These are phyloP conservation scores for Sarocladiaceae sp. DNA, from an alignment of 2,329 filamentous ascomycete species.

Conservation along the genomic window DNA sequence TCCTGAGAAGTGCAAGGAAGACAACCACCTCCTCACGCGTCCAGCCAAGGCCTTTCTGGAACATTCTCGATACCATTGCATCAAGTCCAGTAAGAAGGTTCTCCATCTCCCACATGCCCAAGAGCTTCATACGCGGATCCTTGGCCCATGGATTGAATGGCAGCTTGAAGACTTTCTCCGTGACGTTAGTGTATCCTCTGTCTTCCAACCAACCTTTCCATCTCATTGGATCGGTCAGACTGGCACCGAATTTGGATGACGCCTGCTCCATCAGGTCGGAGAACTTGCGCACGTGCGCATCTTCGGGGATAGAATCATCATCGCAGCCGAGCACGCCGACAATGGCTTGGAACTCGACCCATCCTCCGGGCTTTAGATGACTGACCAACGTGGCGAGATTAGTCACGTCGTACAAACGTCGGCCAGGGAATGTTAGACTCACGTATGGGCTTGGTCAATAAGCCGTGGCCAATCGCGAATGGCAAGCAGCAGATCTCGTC, in stretches of 20 bases:
- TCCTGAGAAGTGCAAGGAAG: not conserved
- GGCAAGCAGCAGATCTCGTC: slow-evolving; percentile 22
- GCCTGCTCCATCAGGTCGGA: slow-evolving; percentile 22
- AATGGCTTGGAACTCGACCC: slow-evolving; percentile 26
- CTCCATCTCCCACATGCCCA: slow-evolving; percentile 29
- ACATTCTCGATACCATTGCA: slow-evolving; percentile 24
- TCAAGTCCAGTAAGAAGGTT: slow-evolving; percentile 19
- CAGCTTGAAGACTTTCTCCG: slow-evolving; percentile 37
- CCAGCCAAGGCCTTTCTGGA: slow-evolving; percentile 17
- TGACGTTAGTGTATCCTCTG: slow-evolving; percentile 45
- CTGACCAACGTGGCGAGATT: no score
- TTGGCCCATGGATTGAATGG: slow-evolving; percentile 44
- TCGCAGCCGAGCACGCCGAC: slow-evolving; percentile 22
- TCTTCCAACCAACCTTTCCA: slow-evolving; percentile 33
- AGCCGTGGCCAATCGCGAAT: slow-evolving; percentile 24
- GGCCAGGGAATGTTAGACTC: no score
- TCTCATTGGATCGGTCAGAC: slow-evolving; percentile 19
- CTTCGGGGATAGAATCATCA: slow-evolving; percentile 23
- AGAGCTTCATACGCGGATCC: slow-evolving; percentile 41
- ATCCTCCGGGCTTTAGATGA: slow-evolving; percentile 27
- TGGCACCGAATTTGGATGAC: slow-evolving; percentile 21
- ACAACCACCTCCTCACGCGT: not conserved
- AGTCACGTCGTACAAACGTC: no score
- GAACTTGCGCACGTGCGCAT: slow-evolving; percentile 19
- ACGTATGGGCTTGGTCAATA: slow-evolving; percentile 28